These are phyloP conservation scores for Cercospora zeina DNA, from an alignment of 2,329 filamentous ascomycete genomes.

Conservation along the genomic window DNA sequence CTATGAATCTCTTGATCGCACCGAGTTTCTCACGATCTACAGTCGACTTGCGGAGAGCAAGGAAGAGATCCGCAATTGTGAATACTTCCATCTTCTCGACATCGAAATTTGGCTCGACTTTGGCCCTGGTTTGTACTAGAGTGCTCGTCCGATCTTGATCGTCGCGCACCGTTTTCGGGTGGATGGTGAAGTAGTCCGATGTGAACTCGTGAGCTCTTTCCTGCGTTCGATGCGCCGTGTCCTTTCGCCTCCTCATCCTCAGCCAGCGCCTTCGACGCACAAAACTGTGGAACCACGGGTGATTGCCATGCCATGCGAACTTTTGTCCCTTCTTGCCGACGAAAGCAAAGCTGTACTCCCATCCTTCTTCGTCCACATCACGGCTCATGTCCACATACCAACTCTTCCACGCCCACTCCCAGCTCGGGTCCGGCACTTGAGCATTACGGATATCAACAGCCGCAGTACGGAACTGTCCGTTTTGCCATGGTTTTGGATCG, in stretches of 20 bases:
- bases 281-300: slow-evolving; percentile 91
- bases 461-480: slow-evolving; percentile 54
- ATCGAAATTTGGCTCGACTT: slow-evolving; percentile 50
- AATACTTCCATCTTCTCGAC: slow-evolving; percentile 56
- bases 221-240: slow-evolving; percentile 43
- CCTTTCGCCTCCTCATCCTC: slow-evolving; percentile 70
- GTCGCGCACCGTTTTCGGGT: slow-evolving; percentile 41
- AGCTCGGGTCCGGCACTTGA: slow-evolving; percentile 89
- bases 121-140: slow-evolving; percentile 20
- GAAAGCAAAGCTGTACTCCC: slow-evolving; percentile 95
- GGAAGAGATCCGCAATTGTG: slow-evolving; percentile 69
- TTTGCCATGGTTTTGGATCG: slow-evolving; percentile 87
- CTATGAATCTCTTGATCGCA: slow-evolving; percentile 77
- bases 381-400: slow-evolving; percentile 79
- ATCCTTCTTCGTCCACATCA: slow-evolving; percentile 83
- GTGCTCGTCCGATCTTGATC: slow-evolving; percentile 29
- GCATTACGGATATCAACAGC: slow-evolving; percentile 77
- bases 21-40: slow-evolving; percentile 93
- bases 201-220: slow-evolving; percentile 67
- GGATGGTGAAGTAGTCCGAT: slow-evolving; percentile 77
- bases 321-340: slow-evolving; percentile 42
- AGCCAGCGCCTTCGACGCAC: slow-evolving; percentile 90
- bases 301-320: slow-evolving; percentile 75
- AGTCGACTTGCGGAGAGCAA: slow-evolving; percentile 64
- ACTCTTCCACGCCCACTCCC: slow-evolving; percentile 80